These are phyloP conservation scores for Candida nitratophila DNA, from an alignment of 805 yeast genomes.

Conservation along the genomic window DNA sequence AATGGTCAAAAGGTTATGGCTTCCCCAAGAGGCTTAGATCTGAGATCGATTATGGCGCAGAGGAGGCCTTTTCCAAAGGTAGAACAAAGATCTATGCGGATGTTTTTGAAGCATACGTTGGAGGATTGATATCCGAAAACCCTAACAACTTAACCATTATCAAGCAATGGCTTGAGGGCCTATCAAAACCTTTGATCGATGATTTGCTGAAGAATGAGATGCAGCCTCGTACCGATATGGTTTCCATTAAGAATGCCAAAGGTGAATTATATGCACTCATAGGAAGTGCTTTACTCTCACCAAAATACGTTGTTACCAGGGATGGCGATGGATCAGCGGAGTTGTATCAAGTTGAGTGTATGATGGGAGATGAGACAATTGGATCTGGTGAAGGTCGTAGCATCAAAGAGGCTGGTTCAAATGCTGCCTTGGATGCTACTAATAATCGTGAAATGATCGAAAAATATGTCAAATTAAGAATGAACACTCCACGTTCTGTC, in stretches of 20 bases:
- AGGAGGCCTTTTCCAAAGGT: conserved; percentile 38
- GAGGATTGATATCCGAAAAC: conserved; percentile 63
- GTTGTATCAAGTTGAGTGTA: conserved; percentile 59
- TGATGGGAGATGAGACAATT: conserved; percentile 55
- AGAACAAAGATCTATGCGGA: conserved; percentile 76
- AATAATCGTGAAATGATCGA: conserved; percentile 51
- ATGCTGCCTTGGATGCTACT: conserved; percentile 82
- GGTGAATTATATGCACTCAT: conserved; percentile 68
- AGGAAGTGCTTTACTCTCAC: conserved; percentile 64
- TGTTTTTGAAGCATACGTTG: conserved; percentile 89
- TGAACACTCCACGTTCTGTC: conserved; percentile 38
- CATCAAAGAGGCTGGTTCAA: conserved; percentile 68
- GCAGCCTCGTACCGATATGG: background rate
- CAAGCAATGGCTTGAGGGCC: conserved; percentile 47
- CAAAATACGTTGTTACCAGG: conserved; percentile 45
- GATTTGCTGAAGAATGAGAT: conserved; percentile 18
- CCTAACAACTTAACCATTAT: conserved; percentile 41
- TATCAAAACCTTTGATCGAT: conserved; percentile 41
- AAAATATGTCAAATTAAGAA: conserved; percentile 52
- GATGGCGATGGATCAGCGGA: conserved; percentile 30
- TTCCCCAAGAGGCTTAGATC: conserved; percentile 51
- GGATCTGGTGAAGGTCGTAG: conserved; percentile 70
- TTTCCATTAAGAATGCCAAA: conserved; percentile 51
- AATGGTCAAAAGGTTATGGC: conserved; percentile 64
- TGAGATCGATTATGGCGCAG: conserved; percentile 34